phyloP scores from a whole-genome alignment of 192 early-diverging fungal genomes.

The Chytriomyces hyalinus region DNA sequence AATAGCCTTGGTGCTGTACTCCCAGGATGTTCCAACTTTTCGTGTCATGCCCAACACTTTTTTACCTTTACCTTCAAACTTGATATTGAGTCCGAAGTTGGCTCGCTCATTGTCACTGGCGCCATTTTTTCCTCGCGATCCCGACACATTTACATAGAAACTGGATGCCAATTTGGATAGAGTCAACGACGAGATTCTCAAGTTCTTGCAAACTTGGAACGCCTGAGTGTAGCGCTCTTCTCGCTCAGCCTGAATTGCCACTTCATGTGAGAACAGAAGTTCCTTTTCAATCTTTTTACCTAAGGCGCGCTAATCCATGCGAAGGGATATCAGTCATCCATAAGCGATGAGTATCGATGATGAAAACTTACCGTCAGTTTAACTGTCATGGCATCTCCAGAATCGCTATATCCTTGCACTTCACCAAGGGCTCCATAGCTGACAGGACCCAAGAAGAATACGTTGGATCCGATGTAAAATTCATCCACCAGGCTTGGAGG shows the following conservation, averaged over 20 bases:
- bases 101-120: slow-evolving; percentile 52
- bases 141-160: slow-evolving; percentile 64
- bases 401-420: slow-evolving; percentile 57
- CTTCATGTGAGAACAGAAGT: slow-evolving; percentile 35
- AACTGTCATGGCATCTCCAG: slow-evolving; percentile 27
- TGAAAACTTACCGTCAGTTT: slow-evolving; percentile 22
- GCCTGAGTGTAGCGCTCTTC: slow-evolving; percentile 64
- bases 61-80: slow-evolving; percentile 84
- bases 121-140: slow-evolving; percentile 32
- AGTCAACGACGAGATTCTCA: slow-evolving; percentile 67
- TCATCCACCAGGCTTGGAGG: slow-evolving; percentile 71
- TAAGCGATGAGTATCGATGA: not conserved
- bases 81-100: slow-evolving; percentile 87
- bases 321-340: not conserved
- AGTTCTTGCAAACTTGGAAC: slow-evolving; percentile 68
- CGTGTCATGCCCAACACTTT: slow-evolving; percentile 90
- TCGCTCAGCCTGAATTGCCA: slow-evolving; percentile 43
- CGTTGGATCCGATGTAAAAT: slow-evolving; percentile 69
- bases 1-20: slow-evolving; percentile 81
- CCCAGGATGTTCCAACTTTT: slow-evolving; percentile 80
- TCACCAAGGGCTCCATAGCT: slow-evolving; percentile 76
- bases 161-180: slow-evolving; percentile 87
- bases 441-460: slow-evolving; percentile 81
- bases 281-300: slow-evolving; percentile 32
- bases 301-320: slow-evolving; percentile 7